These are phyloP conservation scores for Cryphonectria parasitica DNA, from an alignment of 2,329 filamentous ascomycete genomes.

Conservation along the genomic window DNA sequence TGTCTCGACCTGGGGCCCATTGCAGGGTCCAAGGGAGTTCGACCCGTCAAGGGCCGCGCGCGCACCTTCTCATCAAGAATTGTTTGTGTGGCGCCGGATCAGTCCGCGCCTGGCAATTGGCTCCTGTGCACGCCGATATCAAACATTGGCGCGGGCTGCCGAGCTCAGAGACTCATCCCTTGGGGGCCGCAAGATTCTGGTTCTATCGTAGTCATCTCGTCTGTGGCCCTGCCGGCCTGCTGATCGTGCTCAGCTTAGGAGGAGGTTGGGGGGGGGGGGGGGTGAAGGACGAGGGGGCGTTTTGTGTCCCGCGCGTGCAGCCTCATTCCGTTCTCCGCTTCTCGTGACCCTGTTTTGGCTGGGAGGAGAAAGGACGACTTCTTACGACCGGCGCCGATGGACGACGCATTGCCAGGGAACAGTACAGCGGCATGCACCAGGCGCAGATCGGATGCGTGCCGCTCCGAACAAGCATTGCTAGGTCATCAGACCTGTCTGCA, in stretches of 20 bases:
- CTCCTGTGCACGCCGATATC: not conserved
- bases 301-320: not conserved
- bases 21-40: not conserved
- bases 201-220: not conserved
- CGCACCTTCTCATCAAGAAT: not conserved
- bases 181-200: not conserved
- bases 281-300: too few relatives aligned
- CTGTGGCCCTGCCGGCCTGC: not conserved
- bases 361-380: not conserved
- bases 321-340: not conserved
- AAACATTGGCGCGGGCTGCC: not conserved
- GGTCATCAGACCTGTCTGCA: not conserved
- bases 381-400: not conserved
- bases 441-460: not conserved
- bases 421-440: not conserved
- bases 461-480: not conserved
- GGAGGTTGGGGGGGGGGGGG: too few relatives aligned
- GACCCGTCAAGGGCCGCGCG: not conserved
- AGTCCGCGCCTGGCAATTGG: constrained; percentile 1
- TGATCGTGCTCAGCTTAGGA: not conserved
- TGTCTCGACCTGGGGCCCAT: not conserved
- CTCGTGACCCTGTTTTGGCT: not conserved
- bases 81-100: constrained; percentile 4
- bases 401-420: not conserved
- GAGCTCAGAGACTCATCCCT: not conserved